phyloP scores from a whole-genome alignment of 768 basidiomycete species.

The Mycena venus region DNA sequence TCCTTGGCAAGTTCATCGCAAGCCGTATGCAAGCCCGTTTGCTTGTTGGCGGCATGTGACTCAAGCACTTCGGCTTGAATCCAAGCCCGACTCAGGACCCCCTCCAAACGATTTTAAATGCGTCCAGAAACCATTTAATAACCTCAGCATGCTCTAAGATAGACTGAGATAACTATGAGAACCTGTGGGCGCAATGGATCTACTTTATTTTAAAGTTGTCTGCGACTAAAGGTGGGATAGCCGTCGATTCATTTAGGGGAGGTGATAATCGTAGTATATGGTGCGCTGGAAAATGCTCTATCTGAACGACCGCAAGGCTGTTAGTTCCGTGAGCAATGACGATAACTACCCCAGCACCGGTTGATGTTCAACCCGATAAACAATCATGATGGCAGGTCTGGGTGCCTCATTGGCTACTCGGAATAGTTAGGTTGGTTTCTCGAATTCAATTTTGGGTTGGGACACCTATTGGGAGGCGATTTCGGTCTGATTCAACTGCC shows the following conservation, averaged over 20 bases:
- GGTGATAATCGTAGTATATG: background rate
- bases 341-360: background rate
- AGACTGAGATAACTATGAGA: background rate
- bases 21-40: background rate
- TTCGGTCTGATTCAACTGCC: background rate
- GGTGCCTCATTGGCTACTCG: background rate
- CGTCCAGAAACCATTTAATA: background rate
- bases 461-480: background rate
- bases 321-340: conserved; percentile 4
- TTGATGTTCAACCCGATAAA: background rate
- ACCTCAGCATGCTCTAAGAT: background rate
- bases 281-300: background rate
- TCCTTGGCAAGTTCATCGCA: no score
- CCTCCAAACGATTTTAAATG: background rate
- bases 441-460: background rate
- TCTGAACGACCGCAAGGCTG: background rate
- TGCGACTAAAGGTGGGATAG: background rate
- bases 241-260: background rate
- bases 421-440: background rate
- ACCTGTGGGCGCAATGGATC: background rate
- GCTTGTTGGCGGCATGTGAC: background rate
- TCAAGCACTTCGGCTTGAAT: background rate
- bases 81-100: background rate
- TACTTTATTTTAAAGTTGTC: background rate
- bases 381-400: background rate